Evolutionary conservation across 441 rosid genomes (phyloP).

Genomic region (Syzygium malaccense): DNA sequence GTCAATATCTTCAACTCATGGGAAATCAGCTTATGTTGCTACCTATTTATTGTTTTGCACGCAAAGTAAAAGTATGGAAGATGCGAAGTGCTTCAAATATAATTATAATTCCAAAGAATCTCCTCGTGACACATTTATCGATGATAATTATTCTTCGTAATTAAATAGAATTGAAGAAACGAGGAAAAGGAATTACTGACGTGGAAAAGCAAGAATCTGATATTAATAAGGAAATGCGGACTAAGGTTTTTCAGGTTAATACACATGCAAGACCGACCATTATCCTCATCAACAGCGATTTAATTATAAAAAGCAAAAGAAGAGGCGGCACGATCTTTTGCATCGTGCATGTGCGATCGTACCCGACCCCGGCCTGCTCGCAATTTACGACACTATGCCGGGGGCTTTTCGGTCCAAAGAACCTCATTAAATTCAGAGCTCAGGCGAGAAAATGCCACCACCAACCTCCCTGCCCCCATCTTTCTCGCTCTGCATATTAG

Average conservation of each 20-base stretch:
- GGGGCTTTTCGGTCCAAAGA: not conserved
- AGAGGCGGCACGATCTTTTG: not conserved
- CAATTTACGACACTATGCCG: not conserved
- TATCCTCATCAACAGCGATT: not conserved
- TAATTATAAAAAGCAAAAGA: not conserved
- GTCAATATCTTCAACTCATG: not conserved
- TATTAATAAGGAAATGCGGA: not conserved
- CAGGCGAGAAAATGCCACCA: not conserved
- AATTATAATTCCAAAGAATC: not conserved
- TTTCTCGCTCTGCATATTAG: not conserved
- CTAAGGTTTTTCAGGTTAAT: not conserved
- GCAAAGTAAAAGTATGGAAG: not conserved
- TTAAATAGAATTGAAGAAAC: not conserved
- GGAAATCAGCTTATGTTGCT: not conserved
- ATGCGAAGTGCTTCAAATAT: not conserved
- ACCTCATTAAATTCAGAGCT: not conserved
- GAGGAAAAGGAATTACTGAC: not conserved
- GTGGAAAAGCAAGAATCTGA: not conserved
- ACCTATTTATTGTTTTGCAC: not conserved
- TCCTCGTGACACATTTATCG: accelerated
- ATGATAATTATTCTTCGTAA: not conserved
- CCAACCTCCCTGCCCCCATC: not conserved
- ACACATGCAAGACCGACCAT: not conserved
- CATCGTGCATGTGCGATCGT: not conserved
- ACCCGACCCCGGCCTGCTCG: not conserved